A percentile compares a stretch with the other conserved stretches of the same genome.
Evolutionary conservation across 2,329 filamentous ascomycete genomes (phyloP).

Genomic region (Chaetomium strumarium): DNA sequence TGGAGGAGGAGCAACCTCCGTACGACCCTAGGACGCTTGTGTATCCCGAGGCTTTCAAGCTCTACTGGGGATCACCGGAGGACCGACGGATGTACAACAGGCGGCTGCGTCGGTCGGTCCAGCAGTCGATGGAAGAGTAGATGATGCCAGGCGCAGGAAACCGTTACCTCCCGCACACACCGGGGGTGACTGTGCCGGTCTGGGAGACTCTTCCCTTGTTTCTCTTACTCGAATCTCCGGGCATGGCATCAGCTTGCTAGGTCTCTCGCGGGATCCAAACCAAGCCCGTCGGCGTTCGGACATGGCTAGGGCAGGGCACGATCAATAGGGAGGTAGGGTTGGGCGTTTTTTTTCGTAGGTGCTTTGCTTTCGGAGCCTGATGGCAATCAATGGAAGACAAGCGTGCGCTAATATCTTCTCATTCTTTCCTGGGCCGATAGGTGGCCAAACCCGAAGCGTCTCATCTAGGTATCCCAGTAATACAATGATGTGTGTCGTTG

Average conservation of each 20-base stretch:
- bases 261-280: not conserved
- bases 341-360: not conserved
- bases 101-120: constrained; percentile 70
- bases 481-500: too few relatives aligned
- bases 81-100: constrained; percentile 83
- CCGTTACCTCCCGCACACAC: not conserved
- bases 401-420: constrained; percentile 6
- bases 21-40: constrained; percentile 89
- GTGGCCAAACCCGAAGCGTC: too few relatives aligned
- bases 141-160: constrained; percentile 18
- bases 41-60: constrained; percentile 74
- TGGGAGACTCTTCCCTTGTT: not conserved
- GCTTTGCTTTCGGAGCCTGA: constrained; percentile 7
- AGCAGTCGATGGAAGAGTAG: constrained; percentile 56
- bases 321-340: not conserved
- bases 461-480: too few relatives aligned
- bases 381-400: not conserved
- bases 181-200: constrained; percentile 13
- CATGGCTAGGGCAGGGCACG: constrained; percentile 5
- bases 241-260: constrained; percentile 17
- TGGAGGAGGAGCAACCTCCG: constrained; percentile 83
- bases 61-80: constrained; percentile 77
- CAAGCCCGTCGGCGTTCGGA: constrained; percentile 20
- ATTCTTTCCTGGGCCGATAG: too few relatives aligned
- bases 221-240: constrained; percentile 2